Conservation (phyloP, 345 rosid genomes). For the Arabidopsis thaliana region TAIR10.1 NC_003071.7:11787501-11788000, state of each 20-base stretch:
- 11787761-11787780: conserved; percentile 33
- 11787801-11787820: background rate
- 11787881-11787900: background rate
- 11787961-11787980: background rate
- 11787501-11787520: background rate
- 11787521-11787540: background rate
- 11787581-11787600: background rate
- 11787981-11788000: background rate
- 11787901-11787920: background rate
- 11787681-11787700: background rate
- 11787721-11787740: conserved; percentile 28
- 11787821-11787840: background rate
- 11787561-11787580: background rate
- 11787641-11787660: background rate
- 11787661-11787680: background rate
- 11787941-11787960: conserved; percentile 3
- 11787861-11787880: background rate
- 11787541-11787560: background rate
- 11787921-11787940: background rate
- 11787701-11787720: conserved; percentile 38
- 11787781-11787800: conserved; percentile 11
- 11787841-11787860: background rate
- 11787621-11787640: background rate
- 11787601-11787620: background rate
- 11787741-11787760: conserved; percentile 34